Conservation (phyloP, 2,329 filamentous ascomycete species). For the Fusarium keratoplasticum region DNA sequence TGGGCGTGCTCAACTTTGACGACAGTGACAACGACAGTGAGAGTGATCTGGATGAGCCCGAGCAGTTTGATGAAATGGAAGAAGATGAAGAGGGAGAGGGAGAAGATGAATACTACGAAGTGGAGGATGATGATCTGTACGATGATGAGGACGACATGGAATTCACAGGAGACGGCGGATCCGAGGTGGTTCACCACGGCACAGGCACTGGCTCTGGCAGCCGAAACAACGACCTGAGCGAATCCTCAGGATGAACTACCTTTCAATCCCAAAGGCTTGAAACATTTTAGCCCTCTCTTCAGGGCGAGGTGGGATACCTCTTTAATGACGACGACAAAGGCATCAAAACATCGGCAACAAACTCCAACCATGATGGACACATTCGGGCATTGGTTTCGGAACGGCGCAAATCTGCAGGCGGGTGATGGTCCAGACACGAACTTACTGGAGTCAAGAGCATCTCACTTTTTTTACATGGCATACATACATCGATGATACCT, state of each 20-base stretch:
- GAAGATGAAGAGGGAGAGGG: conserved; percentile 41
- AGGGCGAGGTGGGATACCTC: conserved; percentile 15
- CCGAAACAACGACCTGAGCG: conserved; percentile 40
- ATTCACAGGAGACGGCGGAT: conserved; percentile 42
- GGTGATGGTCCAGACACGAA: conserved; percentile 34
- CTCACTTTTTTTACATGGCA: conserved; percentile 35
- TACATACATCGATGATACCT: conserved; percentile 42
- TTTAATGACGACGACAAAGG: conserved; percentile 40
- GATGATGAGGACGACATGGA: conserved; percentile 42
- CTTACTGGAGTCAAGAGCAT: conserved; percentile 40
- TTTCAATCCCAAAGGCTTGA: conserved; percentile 7
- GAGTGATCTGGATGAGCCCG: conserved; percentile 44
- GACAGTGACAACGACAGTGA: conserved; percentile 58
- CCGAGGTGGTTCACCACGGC: conserved; percentile 44
- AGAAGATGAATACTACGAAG: conserved; percentile 45
- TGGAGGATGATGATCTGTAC: conserved; percentile 45
- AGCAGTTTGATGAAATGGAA: conserved; percentile 44
- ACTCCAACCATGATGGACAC: conserved; percentile 27
- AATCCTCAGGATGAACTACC: conserved; percentile 41
- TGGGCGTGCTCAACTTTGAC: conserved; percentile 59
- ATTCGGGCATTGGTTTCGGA: conserved; percentile 27
- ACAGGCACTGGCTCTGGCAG: conserved; percentile 45
- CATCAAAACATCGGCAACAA: conserved; percentile 28
- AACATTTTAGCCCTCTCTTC: background rate
- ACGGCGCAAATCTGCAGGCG: conserved; percentile 40